Percentiles rank a stretch among this genome's conserved stretches.
These are phyloP conservation scores for Apiospora pterosperma DNA, from an alignment of 2,329 filamentous ascomycete species.

Conservation along the genomic window DNA sequence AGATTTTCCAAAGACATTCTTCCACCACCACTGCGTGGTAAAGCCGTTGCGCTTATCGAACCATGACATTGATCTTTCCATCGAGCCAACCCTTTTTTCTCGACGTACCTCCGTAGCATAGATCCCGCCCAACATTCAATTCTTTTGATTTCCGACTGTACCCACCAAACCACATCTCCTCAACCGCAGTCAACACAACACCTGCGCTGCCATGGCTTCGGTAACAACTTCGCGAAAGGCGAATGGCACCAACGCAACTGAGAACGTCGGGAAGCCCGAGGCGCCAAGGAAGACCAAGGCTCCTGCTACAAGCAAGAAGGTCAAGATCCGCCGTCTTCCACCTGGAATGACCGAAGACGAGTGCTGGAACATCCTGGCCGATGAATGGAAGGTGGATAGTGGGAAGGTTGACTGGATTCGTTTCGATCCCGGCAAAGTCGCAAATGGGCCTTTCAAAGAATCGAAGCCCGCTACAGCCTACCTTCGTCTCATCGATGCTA, in stretches of 20 bases:
- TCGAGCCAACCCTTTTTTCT: neutral
- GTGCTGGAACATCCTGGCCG: constrained; percentile 67
- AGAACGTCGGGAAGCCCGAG: neutral
- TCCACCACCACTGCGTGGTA: neutral
- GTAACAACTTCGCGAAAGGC: constrained; percentile 4
- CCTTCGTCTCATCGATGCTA: constrained; percentile 68
- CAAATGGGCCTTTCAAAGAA: constrained; percentile 59
- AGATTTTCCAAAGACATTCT: neutral
- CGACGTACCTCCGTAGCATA: neutral
- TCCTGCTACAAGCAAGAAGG: constrained; percentile 66
- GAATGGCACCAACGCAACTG: neutral
- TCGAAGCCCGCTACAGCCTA: constrained; percentile 80
- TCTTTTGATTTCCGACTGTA: neutral
- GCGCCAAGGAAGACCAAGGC: constrained; percentile 40
- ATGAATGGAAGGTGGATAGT: constrained; percentile 76
- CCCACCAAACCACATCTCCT: neutral
- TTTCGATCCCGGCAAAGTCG: constrained; percentile 67
- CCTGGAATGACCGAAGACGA: constrained; percentile 81
- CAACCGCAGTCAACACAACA: neutral
- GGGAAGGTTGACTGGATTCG: constrained; percentile 83
- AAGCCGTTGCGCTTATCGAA: neutral
- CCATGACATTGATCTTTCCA: neutral
- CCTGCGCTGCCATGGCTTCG: neutral
- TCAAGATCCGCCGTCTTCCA: constrained; percentile 79
- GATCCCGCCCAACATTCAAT: neutral